These are phyloP conservation scores for Zasmidium angulare DNA, from an alignment of 2,329 filamentous ascomycete species.

Conservation along the genomic window DNA sequence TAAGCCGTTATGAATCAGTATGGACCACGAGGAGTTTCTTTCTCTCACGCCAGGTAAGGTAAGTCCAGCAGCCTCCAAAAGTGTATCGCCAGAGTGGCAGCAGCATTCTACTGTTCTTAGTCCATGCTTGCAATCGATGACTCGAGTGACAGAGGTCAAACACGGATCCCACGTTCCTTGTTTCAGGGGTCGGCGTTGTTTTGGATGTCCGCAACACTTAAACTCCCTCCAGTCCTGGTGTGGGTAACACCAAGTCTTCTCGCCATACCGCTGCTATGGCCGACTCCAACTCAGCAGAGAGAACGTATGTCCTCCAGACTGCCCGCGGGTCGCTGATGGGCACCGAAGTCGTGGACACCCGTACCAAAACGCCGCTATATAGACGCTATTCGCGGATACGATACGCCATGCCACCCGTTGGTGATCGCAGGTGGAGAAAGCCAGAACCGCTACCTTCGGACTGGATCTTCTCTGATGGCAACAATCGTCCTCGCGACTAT, in stretches of 20 bases:
- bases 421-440: slow-evolving; percentile 20
- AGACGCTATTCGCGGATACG: slow-evolving; percentile 17
- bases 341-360: slow-evolving; percentile 15
- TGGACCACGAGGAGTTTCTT: neutral
- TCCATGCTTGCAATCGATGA: no score
- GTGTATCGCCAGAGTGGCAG: no score
- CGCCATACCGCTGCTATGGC: slow-evolving; percentile 2
- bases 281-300: slow-evolving; percentile 11
- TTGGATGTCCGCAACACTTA: no score
- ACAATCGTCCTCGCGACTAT: slow-evolving; percentile 17
- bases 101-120: no score
- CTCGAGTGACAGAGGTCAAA: no score
- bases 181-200: no score
- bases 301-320: slow-evolving; percentile 13
- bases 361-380: slow-evolving; percentile 15
- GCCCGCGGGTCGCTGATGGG: slow-evolving; percentile 18
- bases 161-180: no score
- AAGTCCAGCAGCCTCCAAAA: no score
- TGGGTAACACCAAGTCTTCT: no score
- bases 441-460: slow-evolving; percentile 19
- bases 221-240: no score
- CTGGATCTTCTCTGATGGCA: slow-evolving; percentile 21
- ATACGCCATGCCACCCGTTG: slow-evolving; percentile 18
- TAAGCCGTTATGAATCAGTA: neutral
- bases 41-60: neutral